A percentile compares a stretch with the other conserved stretches of the same genome.
Conservation (phyloP, 2,329 filamentous ascomycete genomes). For the Septoria petroselini region DNA sequence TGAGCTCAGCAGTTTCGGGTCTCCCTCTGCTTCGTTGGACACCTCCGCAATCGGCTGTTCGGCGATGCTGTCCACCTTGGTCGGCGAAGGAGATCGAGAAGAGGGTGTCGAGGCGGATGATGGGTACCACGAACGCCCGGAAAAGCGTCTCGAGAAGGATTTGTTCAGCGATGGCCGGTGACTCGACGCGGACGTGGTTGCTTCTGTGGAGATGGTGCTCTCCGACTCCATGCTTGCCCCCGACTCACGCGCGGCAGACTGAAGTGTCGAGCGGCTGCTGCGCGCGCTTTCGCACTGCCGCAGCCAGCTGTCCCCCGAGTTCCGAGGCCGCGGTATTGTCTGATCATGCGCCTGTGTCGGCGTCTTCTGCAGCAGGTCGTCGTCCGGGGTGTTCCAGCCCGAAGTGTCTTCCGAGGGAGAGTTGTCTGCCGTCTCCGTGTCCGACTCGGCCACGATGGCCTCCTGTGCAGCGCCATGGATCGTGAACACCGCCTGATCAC, state of each 20-base stretch:
- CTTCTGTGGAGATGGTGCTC: conserved; percentile 26
- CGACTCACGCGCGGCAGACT: conserved; percentile 24
- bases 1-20: background rate
- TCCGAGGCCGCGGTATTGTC: conserved; percentile 34
- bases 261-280: conserved; percentile 24
- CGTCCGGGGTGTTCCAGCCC: conserved; percentile 46
- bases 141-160: conserved; percentile 31
- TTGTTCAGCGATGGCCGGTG: conserved; percentile 26
- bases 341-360: conserved; percentile 34
- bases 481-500: conserved; percentile 33
- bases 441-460: conserved; percentile 16
- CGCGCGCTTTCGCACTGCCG: conserved; percentile 21
- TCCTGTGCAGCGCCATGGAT: conserved; percentile 42
- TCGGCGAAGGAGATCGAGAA: conserved; percentile 37
- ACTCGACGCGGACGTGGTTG: conserved; percentile 26
- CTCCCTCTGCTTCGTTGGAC: conserved; percentile 3
- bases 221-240: conserved; percentile 28
- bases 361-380: conserved; percentile 31
- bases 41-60: conserved; percentile 14
- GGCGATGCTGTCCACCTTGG: conserved; percentile 24
- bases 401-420: conserved; percentile 41
- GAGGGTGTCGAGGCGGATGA: conserved; percentile 29
- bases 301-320: conserved; percentile 22
- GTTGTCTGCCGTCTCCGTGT: conserved; percentile 34
- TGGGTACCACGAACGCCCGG: conserved; percentile 32